Conservation (phyloP, 129 eudicot species). For the Chrysanthemum makinoi region DNA sequence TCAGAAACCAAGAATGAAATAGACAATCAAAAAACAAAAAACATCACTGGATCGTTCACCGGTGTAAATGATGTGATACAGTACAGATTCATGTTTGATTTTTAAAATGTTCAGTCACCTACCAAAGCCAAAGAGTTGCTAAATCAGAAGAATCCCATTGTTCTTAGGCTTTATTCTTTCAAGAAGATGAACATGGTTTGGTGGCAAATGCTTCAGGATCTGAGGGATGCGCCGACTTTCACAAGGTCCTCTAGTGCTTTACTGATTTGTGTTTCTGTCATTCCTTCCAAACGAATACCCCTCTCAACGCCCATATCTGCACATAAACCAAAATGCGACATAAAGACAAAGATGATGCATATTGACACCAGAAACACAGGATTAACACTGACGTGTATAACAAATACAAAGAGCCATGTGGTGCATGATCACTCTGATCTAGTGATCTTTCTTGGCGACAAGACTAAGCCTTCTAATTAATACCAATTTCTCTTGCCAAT, state of each 20-base stretch:
- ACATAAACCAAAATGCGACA: slow-evolving; percentile 14
- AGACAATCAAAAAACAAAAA: neutral
- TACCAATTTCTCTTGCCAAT: too few relatives aligned
- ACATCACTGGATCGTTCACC: too few relatives aligned
- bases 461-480: too few relatives aligned
- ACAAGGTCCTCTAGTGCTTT: slow-evolving; percentile 70
- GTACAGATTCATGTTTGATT: slow-evolving; percentile 9
- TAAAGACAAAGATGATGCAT: too few relatives aligned
- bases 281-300: slow-evolving; percentile 80
- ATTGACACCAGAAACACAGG: too few relatives aligned
- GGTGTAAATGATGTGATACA: neutral
- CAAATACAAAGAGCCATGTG: too few relatives aligned
- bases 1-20: neutral
- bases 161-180: slow-evolving; percentile 29
- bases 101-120: slow-evolving; percentile 16
- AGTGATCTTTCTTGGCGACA: too few relatives aligned
- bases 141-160: neutral
- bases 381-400: too few relatives aligned
- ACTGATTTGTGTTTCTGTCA: slow-evolving; percentile 69
- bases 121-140: slow-evolving; percentile 3
- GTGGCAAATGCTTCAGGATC: slow-evolving; percentile 36
- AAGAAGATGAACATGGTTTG: neutral
- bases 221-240: slow-evolving; percentile 60
- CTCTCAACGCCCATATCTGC: slow-evolving; percentile 87
- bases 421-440: too few relatives aligned